A percentile compares a stretch with the other conserved stretches of the same genome.
Conservation (phyloP, 192 early-diverging fungal genomes). For the Spizellomyces sp. region DNA sequence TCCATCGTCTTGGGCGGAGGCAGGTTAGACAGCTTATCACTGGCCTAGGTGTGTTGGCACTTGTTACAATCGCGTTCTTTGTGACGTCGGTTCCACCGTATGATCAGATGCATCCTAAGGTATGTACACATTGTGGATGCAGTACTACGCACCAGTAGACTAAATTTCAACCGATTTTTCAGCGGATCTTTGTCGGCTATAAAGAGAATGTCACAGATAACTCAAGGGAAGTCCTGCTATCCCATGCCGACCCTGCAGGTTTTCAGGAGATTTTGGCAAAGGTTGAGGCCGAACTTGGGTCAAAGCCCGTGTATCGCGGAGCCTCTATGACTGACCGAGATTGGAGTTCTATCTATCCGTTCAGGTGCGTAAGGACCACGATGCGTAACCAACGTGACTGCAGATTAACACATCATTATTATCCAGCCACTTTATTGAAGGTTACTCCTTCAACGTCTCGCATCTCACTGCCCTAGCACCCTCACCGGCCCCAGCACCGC, state of each 20-base stretch:
- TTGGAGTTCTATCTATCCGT: conserved; percentile 67
- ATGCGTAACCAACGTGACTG: conserved; percentile 42
- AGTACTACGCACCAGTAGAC: not conserved
- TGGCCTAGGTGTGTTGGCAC: conserved; percentile 11
- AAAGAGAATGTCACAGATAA: conserved; percentile 63
- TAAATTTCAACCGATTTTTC: conserved; percentile 1
- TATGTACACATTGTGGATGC: conserved; percentile 23
- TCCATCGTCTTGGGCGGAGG: conserved; percentile 43
- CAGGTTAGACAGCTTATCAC: conserved; percentile 30
- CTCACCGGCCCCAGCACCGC: conserved; percentile 38
- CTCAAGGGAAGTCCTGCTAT: conserved; percentile 55
- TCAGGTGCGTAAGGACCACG: conserved; percentile 42
- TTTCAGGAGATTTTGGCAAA: conserved; percentile 44
- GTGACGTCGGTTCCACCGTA: conserved; percentile 49
- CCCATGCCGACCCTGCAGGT: conserved; percentile 61
- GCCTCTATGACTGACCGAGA: conserved; percentile 43
- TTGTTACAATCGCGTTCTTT: conserved; percentile 24
- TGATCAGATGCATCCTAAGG: conserved; percentile 66
- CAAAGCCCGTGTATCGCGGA: conserved; percentile 29
- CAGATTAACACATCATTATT: not conserved
- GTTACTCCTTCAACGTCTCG: conserved; percentile 25
- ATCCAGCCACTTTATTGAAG: conserved; percentile 48
- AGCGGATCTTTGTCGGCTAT: conserved; percentile 60
- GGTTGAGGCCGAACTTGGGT: conserved; percentile 45
- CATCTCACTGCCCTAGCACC: conserved; percentile 47